These are phyloP conservation scores for Ceratocystis destructans DNA, from an alignment of 2,329 filamentous ascomycete genomes.

Conservation along the genomic window DNA sequence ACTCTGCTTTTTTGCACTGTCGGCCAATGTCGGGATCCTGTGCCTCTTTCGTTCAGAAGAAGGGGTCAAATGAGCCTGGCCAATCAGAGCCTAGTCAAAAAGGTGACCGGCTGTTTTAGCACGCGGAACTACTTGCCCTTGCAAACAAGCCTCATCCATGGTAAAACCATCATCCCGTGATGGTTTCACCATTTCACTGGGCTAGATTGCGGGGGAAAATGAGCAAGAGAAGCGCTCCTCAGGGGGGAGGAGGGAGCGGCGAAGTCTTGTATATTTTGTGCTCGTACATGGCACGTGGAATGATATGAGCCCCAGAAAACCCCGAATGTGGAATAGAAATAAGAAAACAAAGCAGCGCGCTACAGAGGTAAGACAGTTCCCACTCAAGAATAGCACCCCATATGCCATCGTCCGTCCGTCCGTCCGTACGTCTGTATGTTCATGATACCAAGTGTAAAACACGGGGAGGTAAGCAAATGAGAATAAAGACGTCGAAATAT, in stretches of 20 bases:
- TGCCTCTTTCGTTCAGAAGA: not conserved
- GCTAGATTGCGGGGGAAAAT: constrained; percentile 2
- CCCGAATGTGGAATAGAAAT: too few species aligned
- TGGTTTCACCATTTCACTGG: constrained; percentile 2
- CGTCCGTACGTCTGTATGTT: not conserved
- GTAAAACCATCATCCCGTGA: not conserved
- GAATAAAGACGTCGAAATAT: not conserved
- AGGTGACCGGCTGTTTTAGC: not conserved
- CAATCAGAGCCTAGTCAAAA: not conserved
- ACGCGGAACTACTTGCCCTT: not conserved
- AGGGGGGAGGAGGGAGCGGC: not conserved
- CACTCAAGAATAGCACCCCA: too few species aligned
- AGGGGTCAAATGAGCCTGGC: not conserved
- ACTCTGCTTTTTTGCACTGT: not conserved
- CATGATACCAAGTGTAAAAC: not conserved
- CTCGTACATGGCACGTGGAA: too few species aligned
- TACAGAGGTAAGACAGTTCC: not conserved
- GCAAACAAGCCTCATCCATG: not conserved
- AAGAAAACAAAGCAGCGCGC: not conserved
- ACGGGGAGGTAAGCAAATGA: not conserved
- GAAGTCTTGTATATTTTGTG: not conserved
- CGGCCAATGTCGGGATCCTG: constrained; percentile 3
- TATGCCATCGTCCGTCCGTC: not conserved
- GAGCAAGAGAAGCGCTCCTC: not conserved
- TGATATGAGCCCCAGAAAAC: too few species aligned